Conservation (phyloP, 352 stramenopile species). For the Blastocystis sp. region DNA sequence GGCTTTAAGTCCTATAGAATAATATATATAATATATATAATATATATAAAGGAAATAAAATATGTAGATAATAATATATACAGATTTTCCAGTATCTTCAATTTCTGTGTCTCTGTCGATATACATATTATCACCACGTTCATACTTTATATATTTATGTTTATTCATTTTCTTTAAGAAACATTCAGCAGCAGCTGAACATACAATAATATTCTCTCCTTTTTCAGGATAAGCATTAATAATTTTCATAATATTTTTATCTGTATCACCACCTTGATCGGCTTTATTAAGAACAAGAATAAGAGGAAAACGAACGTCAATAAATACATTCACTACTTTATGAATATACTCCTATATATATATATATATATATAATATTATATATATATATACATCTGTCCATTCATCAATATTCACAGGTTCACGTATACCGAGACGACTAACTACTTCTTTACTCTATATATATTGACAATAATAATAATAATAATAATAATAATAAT, state of each 20-base stretch:
- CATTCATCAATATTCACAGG: conserved; percentile 36
- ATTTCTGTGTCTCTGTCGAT: conserved; percentile 52
- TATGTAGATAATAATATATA: no score
- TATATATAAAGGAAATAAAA: conserved; percentile 11
- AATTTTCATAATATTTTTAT: conserved; percentile 63
- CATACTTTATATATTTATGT: conserved; percentile 59
- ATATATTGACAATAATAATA: not conserved
- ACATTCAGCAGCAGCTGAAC: conserved; percentile 49
- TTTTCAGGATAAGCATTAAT: conserved; percentile 57
- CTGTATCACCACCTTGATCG: conserved; percentile 58
- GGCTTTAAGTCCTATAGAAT: conserved; percentile 48
- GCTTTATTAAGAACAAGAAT: conserved; percentile 67
- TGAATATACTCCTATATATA: conserved; percentile 51
- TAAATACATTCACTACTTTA: conserved; percentile 54
- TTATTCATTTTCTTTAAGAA: conserved; percentile 52
- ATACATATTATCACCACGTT: conserved; percentile 62
- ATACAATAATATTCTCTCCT: conserved; percentile 29
- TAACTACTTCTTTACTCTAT: conserved; percentile 53
- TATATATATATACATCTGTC: not conserved
- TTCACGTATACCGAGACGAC: conserved; percentile 46
- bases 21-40: not conserved
- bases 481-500: not conserved
- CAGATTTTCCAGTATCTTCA: conserved; percentile 35
- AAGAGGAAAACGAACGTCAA: conserved; percentile 58
- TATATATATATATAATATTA: conserved; percentile 46